Conservation (phyloP, 805 yeast species). For the Priceomyces haplophilus region DNA sequence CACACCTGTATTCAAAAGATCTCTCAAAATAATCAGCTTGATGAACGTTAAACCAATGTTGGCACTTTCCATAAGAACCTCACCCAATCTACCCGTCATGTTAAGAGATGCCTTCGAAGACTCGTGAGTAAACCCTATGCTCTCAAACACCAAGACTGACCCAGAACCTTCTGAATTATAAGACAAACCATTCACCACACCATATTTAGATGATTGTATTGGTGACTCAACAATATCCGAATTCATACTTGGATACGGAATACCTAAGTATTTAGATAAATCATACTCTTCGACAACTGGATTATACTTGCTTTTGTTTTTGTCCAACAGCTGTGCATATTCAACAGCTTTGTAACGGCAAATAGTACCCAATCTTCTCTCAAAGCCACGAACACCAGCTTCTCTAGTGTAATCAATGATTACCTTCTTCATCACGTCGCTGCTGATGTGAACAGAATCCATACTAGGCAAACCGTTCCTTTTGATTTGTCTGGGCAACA, state of each 20-base stretch:
- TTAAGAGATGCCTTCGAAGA: conserved; percentile 36
- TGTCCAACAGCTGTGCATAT: conserved; percentile 35
- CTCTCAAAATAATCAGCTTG: conserved; percentile 47
- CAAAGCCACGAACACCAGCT: conserved; percentile 81
- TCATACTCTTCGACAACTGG: conserved; percentile 50
- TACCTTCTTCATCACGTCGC: conserved; percentile 56
- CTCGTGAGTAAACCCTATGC: conserved; percentile 58
- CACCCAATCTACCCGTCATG: conserved; percentile 82
- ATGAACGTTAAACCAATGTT: conserved; percentile 75
- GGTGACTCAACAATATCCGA: conserved; percentile 39
- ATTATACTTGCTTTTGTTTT: conserved; percentile 25
- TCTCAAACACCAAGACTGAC: conserved; percentile 73
- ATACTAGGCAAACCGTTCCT: conserved; percentile 57
- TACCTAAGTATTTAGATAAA: conserved; percentile 66
- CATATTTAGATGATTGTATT: conserved; percentile 50
- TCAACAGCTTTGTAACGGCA: conserved; percentile 84
- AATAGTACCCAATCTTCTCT: conserved; percentile 68
- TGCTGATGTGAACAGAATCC: conserved; percentile 43
- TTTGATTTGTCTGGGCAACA: conserved; percentile 71
- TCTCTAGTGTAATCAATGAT: conserved; percentile 76
- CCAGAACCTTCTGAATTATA: conserved; percentile 88
- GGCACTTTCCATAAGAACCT: conserved; percentile 76
- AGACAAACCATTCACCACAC: conserved; percentile 84
- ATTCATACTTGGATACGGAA: conserved; percentile 45
- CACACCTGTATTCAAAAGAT: conserved; percentile 27